Percentiles rank a stretch among this genome's conserved stretches.
Conservation (phyloP, 1,284 basidiomycete species). For the Naganishia albida region DNA sequence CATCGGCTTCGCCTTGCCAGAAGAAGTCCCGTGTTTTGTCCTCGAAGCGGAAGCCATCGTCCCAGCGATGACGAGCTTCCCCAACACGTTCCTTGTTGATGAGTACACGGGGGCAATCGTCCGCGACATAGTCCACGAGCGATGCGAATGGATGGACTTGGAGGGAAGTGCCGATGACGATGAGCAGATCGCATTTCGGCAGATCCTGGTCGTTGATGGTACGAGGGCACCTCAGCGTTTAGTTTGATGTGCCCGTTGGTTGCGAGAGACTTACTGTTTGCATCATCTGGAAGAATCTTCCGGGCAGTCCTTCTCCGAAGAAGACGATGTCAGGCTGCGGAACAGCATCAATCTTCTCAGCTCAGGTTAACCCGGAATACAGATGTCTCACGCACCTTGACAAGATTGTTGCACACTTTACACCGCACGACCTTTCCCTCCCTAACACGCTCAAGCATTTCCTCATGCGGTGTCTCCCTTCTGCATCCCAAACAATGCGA, state of each 20-base stretch:
- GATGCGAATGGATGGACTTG: conserved; percentile 61
- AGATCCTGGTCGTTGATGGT: conserved; percentile 51
- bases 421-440: conserved; percentile 67
- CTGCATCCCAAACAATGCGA: conserved; percentile 76
- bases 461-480: conserved; percentile 60
- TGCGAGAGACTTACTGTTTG: not conserved
- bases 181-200: conserved; percentile 72
- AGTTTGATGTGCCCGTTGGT: too few species aligned
- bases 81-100: conserved; percentile 61
- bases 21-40: conserved; percentile 43
- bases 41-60: conserved; percentile 36
- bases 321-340: conserved; percentile 83
- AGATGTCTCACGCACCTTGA: conserved; percentile 59
- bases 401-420: conserved; percentile 64
- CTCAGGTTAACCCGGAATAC: conserved; percentile 4
- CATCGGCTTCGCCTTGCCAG: conserved; percentile 53
- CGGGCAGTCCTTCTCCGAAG: conserved; percentile 71
- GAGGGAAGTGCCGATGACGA: conserved; percentile 90
- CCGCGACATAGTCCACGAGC: conserved; percentile 55
- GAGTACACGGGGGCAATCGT: conserved; percentile 55
- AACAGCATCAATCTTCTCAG: not conserved
- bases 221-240: not conserved
- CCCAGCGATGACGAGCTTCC: conserved; percentile 39
- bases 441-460: conserved; percentile 61
- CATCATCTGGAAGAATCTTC: conserved; percentile 50